phyloP scores from a whole-genome alignment of 1,284 basidiomycete species.

The Tilletia setariae region DNA sequence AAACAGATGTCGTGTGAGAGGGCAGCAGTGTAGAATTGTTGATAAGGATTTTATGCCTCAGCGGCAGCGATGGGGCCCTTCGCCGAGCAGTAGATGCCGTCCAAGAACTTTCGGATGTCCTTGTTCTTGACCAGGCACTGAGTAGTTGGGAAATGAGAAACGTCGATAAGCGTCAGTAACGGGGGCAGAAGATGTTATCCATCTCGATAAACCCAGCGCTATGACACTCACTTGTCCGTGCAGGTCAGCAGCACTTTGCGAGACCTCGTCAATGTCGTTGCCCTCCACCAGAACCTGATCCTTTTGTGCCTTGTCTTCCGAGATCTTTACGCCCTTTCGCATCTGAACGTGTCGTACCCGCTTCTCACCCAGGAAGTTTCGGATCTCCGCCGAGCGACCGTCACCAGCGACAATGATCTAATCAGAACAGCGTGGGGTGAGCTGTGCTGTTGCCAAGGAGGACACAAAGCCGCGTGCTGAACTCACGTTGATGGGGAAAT shows the following conservation, averaged over 20 bases:
- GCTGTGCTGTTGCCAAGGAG: background rate
- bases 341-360: slow-evolving; percentile 83
- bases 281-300: slow-evolving; percentile 61
- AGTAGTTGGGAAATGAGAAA: background rate
- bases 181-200: too few relatives aligned
- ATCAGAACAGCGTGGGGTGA: background rate
- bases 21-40: too few relatives aligned
- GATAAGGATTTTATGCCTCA: slow-evolving; percentile 60
- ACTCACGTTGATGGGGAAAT: slow-evolving; percentile 91
- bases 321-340: slow-evolving; percentile 81
- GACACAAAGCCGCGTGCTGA: background rate
- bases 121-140: slow-evolving; percentile 52
- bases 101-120: slow-evolving; percentile 61
- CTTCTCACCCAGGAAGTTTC: slow-evolving; percentile 98
- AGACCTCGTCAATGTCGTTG: slow-evolving; percentile 60
- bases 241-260: slow-evolving; percentile 52
- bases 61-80: slow-evolving; percentile 61
- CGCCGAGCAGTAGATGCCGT: slow-evolving; percentile 82
- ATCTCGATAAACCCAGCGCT: too few relatives aligned
- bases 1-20: too few relatives aligned
- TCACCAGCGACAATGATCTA: slow-evolving; percentile 80
- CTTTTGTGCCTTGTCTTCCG: slow-evolving; percentile 91
- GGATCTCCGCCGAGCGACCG: slow-evolving; percentile 81
- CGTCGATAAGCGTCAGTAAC: background rate
- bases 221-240: slow-evolving; percentile 34